Base-by-base conservation (phyloP, 257 asterid species). In the Plantago ovata region DNA sequence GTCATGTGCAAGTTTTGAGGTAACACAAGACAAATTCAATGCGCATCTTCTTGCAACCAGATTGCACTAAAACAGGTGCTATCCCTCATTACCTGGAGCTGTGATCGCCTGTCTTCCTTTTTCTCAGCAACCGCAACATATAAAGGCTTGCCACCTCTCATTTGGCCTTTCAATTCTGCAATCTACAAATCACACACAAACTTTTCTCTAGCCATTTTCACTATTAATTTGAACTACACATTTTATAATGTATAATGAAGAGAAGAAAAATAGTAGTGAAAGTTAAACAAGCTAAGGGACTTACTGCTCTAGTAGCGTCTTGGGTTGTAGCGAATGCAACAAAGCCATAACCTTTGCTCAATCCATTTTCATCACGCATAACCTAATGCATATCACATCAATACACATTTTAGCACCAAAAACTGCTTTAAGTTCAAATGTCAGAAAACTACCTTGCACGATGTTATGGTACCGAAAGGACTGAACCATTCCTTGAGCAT, bases 121-220 rank as follows among this genome's bases (percentile, higher is more conserved):
- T 80, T 75, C 38, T 87, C 77, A 23, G 94, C 94, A 69, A 71
- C 71, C 22, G 85, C 84, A 58, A 87, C 94, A 63, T 80, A 84
- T 10, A 84, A 77, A 38, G 94, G 94, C 63, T 84, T 87, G 68
- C 73, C 55, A 41, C 60, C 79, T 20, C 82, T 33, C 81, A 84
- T 80, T 74, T 75, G 82, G n/a, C 94, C 89, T 66, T 79, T 74
- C 94, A 85, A 78, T 47, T 68, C 83, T 0, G 74, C 32, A 12
- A 88, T 80, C 96, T 84, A 70, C n/a, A 21, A n/a, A 1, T 39
- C 8, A 23, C 13, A 11, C n/a, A n/a, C n/a, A 19, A 66, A 14
- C 13, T 0, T 1, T n/a, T n/a, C n/a, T 52, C n/a, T 28, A 18
- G 20, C 9, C 4, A 14, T 32, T 38, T 33, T 8, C 20, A 43